phyloP scores from a whole-genome alignment of 306 rosid genomes.

The Sphenostylis stenocarpa region DNA sequence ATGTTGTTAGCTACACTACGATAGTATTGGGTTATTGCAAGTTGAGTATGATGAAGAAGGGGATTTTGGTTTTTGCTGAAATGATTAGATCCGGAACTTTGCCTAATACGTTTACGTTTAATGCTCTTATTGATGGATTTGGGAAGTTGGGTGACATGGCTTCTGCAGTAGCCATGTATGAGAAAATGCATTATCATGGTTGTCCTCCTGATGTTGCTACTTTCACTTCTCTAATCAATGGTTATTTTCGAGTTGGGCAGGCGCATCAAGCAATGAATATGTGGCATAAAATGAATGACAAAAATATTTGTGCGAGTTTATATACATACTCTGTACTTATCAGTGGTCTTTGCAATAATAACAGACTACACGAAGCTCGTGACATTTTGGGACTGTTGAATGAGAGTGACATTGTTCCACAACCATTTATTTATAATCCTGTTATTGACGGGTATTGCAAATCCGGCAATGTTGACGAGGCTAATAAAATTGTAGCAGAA shows the following conservation, averaged over 20 bases:
- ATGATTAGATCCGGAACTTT: neutral
- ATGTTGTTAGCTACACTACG: conserved; percentile 4
- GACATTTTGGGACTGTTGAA: neutral
- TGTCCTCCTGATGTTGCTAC: conserved; percentile 3
- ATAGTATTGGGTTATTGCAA: neutral
- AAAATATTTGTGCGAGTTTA: neutral
- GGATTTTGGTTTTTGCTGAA: neutral
- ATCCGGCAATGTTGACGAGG: conserved; percentile 1
- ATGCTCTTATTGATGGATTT: neutral
- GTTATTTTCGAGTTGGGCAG: conserved; percentile 8
- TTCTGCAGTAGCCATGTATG: neutral
- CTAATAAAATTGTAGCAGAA: conserved; percentile 6
- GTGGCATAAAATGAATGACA: conserved; percentile 3
- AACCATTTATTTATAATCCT: conserved; percentile 3
- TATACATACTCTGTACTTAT: conserved; percentile 13
- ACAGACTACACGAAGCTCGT: neutral
- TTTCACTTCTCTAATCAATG: conserved; percentile 3
- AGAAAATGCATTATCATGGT: neutral
- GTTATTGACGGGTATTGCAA: conserved; percentile 13
- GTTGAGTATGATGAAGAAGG: neutral
- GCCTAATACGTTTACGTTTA: neutral
- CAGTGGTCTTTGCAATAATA: conserved; percentile 6
- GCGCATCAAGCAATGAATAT: neutral
- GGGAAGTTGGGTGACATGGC: conserved; percentile 2
- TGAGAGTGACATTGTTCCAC: neutral